phyloP scores from a whole-genome alignment of 2,329 filamentous ascomycete species.

The Colletotrichum lini region DNA sequence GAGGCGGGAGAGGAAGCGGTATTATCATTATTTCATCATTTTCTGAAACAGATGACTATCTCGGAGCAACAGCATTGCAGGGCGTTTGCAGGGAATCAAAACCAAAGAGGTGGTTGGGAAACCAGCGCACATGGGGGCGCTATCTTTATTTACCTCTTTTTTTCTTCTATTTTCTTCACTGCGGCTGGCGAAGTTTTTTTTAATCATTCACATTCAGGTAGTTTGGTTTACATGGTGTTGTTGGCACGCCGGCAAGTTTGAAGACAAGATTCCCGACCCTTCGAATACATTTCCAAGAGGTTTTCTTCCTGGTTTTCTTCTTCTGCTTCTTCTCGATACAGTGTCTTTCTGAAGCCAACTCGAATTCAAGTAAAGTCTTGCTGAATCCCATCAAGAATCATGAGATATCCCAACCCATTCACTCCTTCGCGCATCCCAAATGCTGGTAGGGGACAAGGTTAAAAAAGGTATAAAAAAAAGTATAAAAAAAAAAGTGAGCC shows the following conservation, averaged over 20 bases:
- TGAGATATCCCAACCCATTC: background rate
- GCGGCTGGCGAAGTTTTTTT: background rate
- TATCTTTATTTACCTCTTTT: too few relatives aligned
- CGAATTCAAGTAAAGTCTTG: background rate
- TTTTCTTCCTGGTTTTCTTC: too few relatives aligned
- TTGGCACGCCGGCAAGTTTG: slow-evolving; percentile 4
- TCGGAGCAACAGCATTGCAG: slow-evolving; percentile 50
- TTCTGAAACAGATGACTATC: background rate
- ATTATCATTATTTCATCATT: background rate
- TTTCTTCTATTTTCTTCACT: background rate
- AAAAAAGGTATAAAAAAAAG: too few relatives aligned
- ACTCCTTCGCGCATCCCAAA: background rate
- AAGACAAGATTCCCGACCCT: too few relatives aligned
- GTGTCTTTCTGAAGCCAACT: background rate
- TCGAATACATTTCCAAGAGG: too few relatives aligned
- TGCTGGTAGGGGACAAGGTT: background rate
- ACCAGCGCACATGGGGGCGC: too few relatives aligned
- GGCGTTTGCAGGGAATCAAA: slow-evolving; percentile 48
- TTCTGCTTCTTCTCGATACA: too few relatives aligned
- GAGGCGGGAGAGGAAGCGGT: background rate
- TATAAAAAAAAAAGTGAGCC: background rate
- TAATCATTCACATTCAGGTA: too few relatives aligned
- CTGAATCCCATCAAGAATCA: background rate
- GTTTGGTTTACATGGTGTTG: background rate
- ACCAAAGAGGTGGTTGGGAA: too few relatives aligned